Evolutionary conservation across 1,139 yeast species (phyloP).

Genomic region (Blastobotrys illinoisensis): DNA sequence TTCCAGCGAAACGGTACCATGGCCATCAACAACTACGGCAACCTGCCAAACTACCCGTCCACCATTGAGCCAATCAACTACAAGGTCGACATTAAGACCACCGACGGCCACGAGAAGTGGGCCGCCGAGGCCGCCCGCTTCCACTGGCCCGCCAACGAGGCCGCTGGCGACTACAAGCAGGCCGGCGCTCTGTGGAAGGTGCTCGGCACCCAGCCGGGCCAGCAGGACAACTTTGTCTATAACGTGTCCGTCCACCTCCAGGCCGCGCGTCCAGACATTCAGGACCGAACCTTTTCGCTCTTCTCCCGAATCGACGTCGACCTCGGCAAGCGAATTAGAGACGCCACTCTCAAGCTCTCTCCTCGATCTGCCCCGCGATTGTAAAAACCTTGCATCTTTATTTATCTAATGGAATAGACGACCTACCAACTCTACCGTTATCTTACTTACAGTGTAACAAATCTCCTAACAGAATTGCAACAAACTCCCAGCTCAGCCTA

Average conservation of each 20-base stretch:
- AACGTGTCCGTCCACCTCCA: conserved; percentile 74
- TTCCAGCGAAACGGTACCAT: conserved; percentile 80
- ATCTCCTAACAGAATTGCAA: no score
- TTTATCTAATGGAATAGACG: neutral
- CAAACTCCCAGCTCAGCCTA: no score
- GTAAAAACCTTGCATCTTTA: conserved; percentile 3
- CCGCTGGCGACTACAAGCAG: conserved; percentile 59
- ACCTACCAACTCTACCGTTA: no score
- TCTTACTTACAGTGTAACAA: no score
- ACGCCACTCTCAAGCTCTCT: conserved; percentile 51
- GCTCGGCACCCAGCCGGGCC: conserved; percentile 56
- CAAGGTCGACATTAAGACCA: conserved; percentile 33
- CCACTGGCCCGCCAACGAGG: conserved; percentile 77
- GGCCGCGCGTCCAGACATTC: conserved; percentile 67
- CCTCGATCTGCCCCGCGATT: conserved; percentile 37
- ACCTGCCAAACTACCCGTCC: conserved; percentile 61
- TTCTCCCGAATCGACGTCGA: conserved; percentile 67
- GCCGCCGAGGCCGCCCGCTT: conserved; percentile 80
- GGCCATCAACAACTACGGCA: conserved; percentile 79
- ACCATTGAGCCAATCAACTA: conserved; percentile 47
- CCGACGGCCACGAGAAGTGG: conserved; percentile 79
- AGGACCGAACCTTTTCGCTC: conserved; percentile 73
- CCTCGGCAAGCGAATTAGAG: conserved; percentile 58
- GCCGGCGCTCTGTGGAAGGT: conserved; percentile 69
- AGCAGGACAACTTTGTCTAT: conserved; percentile 76